A percentile compares a stretch with the other conserved stretches of the same genome.
Conservation (phyloP, 2,329 filamentous ascomycete genomes). For the Neofusicoccum sp. region DNA sequence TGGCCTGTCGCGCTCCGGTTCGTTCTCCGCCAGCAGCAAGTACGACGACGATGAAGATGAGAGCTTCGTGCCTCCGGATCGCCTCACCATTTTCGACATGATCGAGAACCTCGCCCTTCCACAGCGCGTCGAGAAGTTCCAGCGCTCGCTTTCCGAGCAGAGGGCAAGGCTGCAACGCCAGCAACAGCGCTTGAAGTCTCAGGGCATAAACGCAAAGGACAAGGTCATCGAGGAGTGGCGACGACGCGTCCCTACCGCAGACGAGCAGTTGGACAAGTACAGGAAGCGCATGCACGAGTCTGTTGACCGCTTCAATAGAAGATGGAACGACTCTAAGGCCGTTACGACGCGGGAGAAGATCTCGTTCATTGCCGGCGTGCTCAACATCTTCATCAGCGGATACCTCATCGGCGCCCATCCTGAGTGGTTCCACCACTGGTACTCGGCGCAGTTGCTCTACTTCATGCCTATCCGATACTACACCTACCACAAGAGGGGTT, state of each 20-base stretch:
- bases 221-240: conserved; percentile 93
- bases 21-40: conserved; percentile 80
- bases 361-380: conserved; percentile 91
- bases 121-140: conserved; percentile 86
- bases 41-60: conserved; percentile 75
- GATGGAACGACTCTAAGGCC: conserved; percentile 85
- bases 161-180: conserved; percentile 82
- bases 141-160: conserved; percentile 77
- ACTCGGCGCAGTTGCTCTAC: conserved; percentile 80
- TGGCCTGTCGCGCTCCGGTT: conserved; percentile 69
- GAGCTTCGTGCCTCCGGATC: conserved; percentile 78
- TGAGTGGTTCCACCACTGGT: conserved; percentile 89
- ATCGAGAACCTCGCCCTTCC: conserved; percentile 89
- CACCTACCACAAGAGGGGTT: conserved; percentile 85
- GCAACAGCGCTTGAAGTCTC: conserved; percentile 74
- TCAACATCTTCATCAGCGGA: conserved; percentile 96
- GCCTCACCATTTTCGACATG: conserved; percentile 86
- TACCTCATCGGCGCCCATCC: conserved; percentile 87
- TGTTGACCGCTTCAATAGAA: conserved; percentile 80
- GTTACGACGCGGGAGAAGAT: conserved; percentile 91
- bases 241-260: conserved; percentile 77
- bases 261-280: conserved; percentile 91
- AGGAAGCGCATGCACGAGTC: conserved; percentile 79
- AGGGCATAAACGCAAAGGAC: conserved; percentile 75
- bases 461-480: conserved; percentile 97